Conservation (phyloP, 805 yeast genomes). For the Metschnikowia henanensis region DNA sequence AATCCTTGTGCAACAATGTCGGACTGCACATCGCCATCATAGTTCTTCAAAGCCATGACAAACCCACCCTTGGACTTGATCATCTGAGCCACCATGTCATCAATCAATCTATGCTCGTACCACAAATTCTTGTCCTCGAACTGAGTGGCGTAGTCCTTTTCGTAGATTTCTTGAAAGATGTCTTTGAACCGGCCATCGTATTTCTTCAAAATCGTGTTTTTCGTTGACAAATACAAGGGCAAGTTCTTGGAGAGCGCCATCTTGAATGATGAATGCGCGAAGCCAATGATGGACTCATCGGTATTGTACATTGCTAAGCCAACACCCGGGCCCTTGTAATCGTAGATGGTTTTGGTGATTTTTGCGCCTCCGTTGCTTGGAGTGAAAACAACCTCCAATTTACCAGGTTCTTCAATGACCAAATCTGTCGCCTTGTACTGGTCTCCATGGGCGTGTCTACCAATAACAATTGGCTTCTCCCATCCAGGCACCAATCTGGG, state of each 20-base stretch:
- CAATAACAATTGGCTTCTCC: slow-evolving; percentile 95
- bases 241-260: slow-evolving; percentile 76
- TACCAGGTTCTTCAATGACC: slow-evolving; percentile 78
- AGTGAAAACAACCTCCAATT: slow-evolving; percentile 71
- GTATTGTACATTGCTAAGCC: slow-evolving; percentile 96
- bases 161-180: slow-evolving; percentile 82
- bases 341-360: slow-evolving; percentile 59
- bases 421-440: slow-evolving; percentile 93
- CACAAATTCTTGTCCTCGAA: slow-evolving; percentile 85
- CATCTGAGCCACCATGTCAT: slow-evolving; percentile 99
- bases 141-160: slow-evolving; percentile 58
- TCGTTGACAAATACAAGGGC: slow-evolving; percentile 86
- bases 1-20: slow-evolving; percentile 98
- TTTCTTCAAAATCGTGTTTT: slow-evolving; percentile 90
- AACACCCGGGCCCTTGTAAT: slow-evolving; percentile 73
- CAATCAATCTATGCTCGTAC: slow-evolving; percentile 96
- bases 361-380: slow-evolving; percentile 63
- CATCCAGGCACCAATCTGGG: slow-evolving; percentile 90
- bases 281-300: slow-evolving; percentile 83
- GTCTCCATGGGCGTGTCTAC: slow-evolving; percentile 97
- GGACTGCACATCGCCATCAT: slow-evolving; percentile 96
- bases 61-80: slow-evolving; percentile 93
- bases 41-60: slow-evolving; percentile 95
- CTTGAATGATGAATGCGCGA: slow-evolving; percentile 92
- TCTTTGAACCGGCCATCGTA: slow-evolving; percentile 97